These are phyloP conservation scores for Colletotrichum sp. DNA, from an alignment of 2,329 filamentous ascomycete species.

Conservation along the genomic window DNA sequence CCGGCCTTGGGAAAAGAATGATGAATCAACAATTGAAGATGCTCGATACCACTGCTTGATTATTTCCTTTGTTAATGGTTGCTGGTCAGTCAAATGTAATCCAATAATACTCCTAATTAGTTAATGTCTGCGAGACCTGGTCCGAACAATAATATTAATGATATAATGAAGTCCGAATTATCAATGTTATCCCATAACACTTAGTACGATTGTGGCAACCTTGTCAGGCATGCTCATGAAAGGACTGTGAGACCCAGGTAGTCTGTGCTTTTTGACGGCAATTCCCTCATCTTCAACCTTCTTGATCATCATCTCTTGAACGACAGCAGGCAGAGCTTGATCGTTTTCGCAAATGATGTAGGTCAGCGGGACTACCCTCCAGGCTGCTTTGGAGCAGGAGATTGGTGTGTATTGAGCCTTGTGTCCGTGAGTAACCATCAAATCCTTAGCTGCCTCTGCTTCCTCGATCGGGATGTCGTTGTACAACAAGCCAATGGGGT, in stretches of 20 bases:
- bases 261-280: not conserved
- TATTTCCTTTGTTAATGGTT: not conserved
- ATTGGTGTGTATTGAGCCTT: not conserved
- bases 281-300: not conserved
- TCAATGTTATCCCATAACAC: not conserved
- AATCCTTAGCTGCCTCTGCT: not conserved
- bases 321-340: not conserved
- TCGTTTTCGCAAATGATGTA: not conserved
- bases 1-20: not conserved
- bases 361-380: not conserved
- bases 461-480: not conserved
- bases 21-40: not conserved
- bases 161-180: not conserved
- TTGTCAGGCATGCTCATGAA: not conserved
- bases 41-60: not conserved
- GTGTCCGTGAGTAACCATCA: not conserved
- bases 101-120: not conserved
- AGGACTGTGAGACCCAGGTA: not conserved
- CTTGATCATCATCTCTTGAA: not conserved
- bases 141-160: not conserved
- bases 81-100: not conserved
- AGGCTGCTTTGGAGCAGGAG: not conserved
- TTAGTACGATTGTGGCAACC: not conserved
- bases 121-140: not conserved
- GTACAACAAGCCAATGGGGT: not conserved